phyloP scores from a whole-genome alignment of 768 basidiomycete species.

The Amyloporia xantha region DNA sequence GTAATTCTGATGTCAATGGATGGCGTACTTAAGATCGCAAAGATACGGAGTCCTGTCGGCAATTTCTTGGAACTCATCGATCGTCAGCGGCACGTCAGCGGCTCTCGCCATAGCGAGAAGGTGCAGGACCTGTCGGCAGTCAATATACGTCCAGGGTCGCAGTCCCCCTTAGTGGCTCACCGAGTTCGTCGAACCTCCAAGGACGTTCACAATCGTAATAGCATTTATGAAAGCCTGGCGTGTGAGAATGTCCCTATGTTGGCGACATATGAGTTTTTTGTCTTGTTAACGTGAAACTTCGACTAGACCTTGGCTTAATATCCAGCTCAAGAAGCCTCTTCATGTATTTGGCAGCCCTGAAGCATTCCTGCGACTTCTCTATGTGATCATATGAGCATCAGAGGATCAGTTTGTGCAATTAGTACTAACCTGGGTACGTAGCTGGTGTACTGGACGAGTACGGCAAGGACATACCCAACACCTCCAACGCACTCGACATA shows the following conservation, averaged over 20 bases:
- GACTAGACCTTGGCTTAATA: conserved; percentile 64
- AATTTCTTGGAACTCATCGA: conserved; percentile 83
- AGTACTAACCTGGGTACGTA: conserved; percentile 47
- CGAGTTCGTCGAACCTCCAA: conserved; percentile 87
- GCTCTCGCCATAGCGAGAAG: conserved; percentile 81
- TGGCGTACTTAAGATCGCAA: conserved; percentile 67
- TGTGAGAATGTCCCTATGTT: conserved; percentile 55
- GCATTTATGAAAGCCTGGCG: conserved; percentile 77
- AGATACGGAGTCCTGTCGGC: conserved; percentile 78
- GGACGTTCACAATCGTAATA: conserved; percentile 67
- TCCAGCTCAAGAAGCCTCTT: conserved; percentile 69
- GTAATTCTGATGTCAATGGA: no score
- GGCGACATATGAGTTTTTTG: not conserved
- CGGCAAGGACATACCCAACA: conserved; percentile 78
- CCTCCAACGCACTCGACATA: conserved; percentile 81
- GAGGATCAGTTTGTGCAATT: not conserved
- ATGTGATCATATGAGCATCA: not conserved
- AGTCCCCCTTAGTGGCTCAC: conserved; percentile 34
- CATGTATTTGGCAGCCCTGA: conserved; percentile 70
- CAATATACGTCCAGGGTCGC: not conserved
- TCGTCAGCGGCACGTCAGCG: conserved; percentile 62
- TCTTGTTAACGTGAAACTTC: not conserved
- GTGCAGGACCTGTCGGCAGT: conserved; percentile 57
- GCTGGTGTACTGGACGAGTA: conserved; percentile 80
- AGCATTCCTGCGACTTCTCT: conserved; percentile 83